A percentile compares a stretch with the other conserved stretches of the same genome.
These are phyloP conservation scores for Corylus avellana DNA, from an alignment of 306 rosid genomes.

Conservation along the genomic window DNA sequence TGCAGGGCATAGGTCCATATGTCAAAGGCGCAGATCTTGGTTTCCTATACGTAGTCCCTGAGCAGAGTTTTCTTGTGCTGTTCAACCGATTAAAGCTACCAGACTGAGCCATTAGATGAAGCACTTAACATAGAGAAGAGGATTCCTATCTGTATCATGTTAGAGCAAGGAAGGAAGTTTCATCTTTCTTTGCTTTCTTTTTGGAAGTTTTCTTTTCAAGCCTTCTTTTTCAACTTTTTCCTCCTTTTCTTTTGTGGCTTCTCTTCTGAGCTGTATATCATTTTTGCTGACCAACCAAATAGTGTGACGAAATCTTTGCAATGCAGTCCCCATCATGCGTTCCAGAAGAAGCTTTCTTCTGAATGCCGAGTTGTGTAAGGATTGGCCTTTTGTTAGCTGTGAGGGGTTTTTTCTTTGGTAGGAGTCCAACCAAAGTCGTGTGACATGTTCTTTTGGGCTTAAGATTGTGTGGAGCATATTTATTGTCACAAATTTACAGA, in stretches of 20 bases:
- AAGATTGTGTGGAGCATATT: not conserved
- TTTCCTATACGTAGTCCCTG: slow-evolving; percentile 80
- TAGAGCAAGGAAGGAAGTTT: slow-evolving; percentile 27
- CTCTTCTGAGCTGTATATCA: slow-evolving; percentile 49
- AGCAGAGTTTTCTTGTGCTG: slow-evolving; percentile 92
- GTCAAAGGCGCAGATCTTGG: slow-evolving; percentile 97
- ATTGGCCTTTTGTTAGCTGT: not conserved
- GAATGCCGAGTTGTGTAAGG: not conserved
- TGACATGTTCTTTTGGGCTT: not conserved
- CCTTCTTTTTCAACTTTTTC: slow-evolving; percentile 16
- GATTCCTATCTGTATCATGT: slow-evolving; percentile 12
- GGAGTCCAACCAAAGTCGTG: not conserved
- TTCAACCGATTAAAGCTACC: slow-evolving; percentile 94
- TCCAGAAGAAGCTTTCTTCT: not conserved
- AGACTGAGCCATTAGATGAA: slow-evolving; percentile 43
- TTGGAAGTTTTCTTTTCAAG: not conserved
- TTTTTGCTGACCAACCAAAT: slow-evolving; percentile 44
- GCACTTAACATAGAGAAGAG: slow-evolving; percentile 32
- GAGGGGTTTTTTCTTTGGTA: not conserved
- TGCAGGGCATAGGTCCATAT: slow-evolving; percentile 90
- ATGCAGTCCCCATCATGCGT: not conserved
- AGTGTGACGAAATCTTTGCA: not conserved
- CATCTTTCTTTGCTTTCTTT: slow-evolving; percentile 5
- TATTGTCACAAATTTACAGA: not conserved
- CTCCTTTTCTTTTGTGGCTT: not conserved